Percentiles rank a stretch among this genome's conserved stretches.
Conservation (phyloP, 306 rosid genomes). For the Fragaria vesca region DNA sequence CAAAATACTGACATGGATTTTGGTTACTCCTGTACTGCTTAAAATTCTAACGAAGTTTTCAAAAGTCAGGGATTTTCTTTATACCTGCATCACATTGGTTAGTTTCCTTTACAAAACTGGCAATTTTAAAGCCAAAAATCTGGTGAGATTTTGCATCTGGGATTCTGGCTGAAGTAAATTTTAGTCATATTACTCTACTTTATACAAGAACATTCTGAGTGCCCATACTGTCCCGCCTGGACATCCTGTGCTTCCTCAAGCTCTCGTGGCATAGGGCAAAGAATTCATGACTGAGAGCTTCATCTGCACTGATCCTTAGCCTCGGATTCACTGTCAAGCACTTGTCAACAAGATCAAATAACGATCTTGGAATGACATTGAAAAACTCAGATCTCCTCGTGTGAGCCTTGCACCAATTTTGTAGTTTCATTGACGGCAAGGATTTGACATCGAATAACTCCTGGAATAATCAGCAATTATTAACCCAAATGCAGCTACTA, state of each 20-base stretch:
- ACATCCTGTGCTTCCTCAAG: conserved; percentile 34
- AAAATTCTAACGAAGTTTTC: not conserved
- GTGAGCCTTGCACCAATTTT: conserved; percentile 31
- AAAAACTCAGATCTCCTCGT: conserved; percentile 32
- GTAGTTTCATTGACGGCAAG: conserved; percentile 24
- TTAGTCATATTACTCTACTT: not conserved
- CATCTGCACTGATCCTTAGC: conserved; percentile 37
- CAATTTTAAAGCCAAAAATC: not conserved
- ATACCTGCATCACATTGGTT: not conserved
- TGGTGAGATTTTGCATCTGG: not conserved
- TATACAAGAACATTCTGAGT: conserved; percentile 14
- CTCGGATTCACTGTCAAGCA: conserved; percentile 38
- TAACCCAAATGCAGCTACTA: not conserved
- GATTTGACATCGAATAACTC: conserved; percentile 29
- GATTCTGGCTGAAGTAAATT: not conserved
- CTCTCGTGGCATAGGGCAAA: conserved; percentile 35
- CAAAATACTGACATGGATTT: not conserved
- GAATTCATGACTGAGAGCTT: conserved; percentile 38
- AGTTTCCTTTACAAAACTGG: not conserved
- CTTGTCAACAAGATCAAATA: conserved; percentile 36
- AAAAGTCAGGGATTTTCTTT: not conserved
- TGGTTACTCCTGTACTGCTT: not conserved
- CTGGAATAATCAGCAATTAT: conserved; percentile 12
- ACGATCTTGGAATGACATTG: conserved; percentile 28
- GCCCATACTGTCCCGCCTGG: not conserved